phyloP scores from a whole-genome alignment of 768 basidiomycete species.

The Amyloporia xantha region DNA sequence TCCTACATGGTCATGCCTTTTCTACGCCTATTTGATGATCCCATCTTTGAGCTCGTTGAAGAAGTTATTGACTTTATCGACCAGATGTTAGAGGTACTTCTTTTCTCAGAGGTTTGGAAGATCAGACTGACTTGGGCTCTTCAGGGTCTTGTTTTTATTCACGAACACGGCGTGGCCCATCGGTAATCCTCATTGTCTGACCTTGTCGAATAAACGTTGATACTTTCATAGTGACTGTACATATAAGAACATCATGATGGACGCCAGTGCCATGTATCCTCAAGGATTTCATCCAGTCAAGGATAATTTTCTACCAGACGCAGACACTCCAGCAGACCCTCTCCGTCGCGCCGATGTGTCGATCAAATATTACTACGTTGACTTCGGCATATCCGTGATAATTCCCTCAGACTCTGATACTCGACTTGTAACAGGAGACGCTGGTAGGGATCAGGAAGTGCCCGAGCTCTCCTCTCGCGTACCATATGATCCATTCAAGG shows the following conservation, averaged over 20 bases:
- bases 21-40: constrained; percentile 12
- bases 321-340: background rate
- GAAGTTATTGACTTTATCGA: constrained; percentile 16
- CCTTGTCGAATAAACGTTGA: background rate
- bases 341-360: background rate
- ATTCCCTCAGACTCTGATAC: constrained; percentile 1
- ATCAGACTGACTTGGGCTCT: background rate
- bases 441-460: constrained; percentile 11
- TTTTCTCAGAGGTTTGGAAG: background rate
- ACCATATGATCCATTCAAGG: constrained; percentile 26
- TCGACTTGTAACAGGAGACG: constrained; percentile 8
- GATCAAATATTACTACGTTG: constrained; percentile 13
- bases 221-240: constrained; percentile 14
- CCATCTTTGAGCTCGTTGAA: constrained; percentile 11
- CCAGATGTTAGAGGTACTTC: constrained; percentile 17
- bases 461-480: constrained; percentile 18
- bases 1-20: constrained; percentile 19
- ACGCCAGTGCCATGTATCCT: constrained; percentile 13
- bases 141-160: constrained; percentile 17
- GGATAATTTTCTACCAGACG: background rate
- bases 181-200: constrained; percentile 4
- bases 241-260: constrained; percentile 16
- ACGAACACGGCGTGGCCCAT: constrained; percentile 16
- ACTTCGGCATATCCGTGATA: constrained; percentile 10
- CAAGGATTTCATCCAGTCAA: constrained; percentile 15